Evolutionary conservation across 768 basidiomycete genomes (phyloP).

Genomic region (Russula lepida): DNA sequence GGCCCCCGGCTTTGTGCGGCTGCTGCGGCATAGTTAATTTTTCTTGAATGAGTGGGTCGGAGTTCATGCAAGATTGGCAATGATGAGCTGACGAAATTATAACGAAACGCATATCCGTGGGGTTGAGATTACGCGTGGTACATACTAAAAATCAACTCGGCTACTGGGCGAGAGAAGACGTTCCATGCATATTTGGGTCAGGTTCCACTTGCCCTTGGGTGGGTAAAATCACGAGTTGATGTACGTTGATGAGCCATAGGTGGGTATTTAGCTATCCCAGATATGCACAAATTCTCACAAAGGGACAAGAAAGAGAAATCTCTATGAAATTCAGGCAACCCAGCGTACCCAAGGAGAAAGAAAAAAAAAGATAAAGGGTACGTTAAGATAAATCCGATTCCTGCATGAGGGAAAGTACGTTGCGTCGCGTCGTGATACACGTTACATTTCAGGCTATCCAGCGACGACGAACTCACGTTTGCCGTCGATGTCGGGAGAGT

Average conservation of each 20-base stretch:
- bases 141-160: neutral
- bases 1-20: neutral
- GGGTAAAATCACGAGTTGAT: neutral
- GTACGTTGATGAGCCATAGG: too few relatives aligned
- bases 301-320: neutral
- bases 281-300: neutral
- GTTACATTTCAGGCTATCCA: slow-evolving; percentile 10
- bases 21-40: neutral
- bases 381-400: neutral
- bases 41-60: neutral
- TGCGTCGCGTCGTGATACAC: slow-evolving; percentile 13
- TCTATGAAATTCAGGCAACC: slow-evolving; percentile 6
- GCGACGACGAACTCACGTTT: slow-evolving; percentile 28
- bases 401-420: neutral
- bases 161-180: neutral
- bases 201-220: slow-evolving; percentile 1
- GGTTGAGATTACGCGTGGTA: neutral
- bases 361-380: neutral
- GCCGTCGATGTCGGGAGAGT: slow-evolving; percentile 21
- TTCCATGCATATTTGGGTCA: neutral
- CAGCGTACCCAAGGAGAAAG: neutral
- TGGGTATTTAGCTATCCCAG: neutral
- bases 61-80: neutral
- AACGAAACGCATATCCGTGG: neutral
- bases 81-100: neutral